A percentile compares a stretch with the other conserved stretches of the same genome.
Evolutionary conservation across 2,329 filamentous ascomycete genomes (phyloP).

Genomic region (Penicillium brasilianum): DNA sequence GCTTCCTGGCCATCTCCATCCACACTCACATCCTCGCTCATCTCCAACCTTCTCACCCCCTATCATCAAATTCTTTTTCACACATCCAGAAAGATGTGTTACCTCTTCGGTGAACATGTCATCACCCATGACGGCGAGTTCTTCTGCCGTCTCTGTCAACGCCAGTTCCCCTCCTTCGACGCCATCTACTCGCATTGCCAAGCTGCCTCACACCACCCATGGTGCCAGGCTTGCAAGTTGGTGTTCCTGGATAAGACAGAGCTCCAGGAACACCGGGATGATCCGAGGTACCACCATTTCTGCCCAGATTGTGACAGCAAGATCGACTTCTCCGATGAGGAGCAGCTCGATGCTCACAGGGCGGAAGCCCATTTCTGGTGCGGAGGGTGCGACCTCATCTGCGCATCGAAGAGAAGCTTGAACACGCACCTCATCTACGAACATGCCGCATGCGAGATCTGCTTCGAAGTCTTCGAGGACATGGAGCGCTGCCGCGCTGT

Average conservation of each 20-base stretch:
- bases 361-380: background rate
- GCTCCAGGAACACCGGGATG: background rate
- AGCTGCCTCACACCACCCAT: background rate
- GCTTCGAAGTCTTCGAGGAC: background rate
- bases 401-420: background rate
- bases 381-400: background rate
- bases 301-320: background rate
- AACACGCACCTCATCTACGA: background rate
- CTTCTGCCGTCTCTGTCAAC: background rate
- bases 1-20: background rate
- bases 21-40: background rate
- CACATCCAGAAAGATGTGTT: background rate
- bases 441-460: background rate
- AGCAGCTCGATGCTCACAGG: background rate
- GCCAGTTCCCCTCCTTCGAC: background rate
- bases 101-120: background rate
- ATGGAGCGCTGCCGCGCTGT: background rate
- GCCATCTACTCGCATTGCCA: conserved; percentile 1
- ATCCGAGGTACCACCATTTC: background rate
- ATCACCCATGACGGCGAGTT: background rate
- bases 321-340: background rate
- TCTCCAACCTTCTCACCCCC: background rate
- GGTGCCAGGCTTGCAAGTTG: background rate
- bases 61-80: background rate
- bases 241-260: background rate